Evolutionary conservation across 495 filamentous ascomycete species (phyloP), one percentile per base, ranked within the genome.

Genomic region (Amniculicola lignicola): DNA sequence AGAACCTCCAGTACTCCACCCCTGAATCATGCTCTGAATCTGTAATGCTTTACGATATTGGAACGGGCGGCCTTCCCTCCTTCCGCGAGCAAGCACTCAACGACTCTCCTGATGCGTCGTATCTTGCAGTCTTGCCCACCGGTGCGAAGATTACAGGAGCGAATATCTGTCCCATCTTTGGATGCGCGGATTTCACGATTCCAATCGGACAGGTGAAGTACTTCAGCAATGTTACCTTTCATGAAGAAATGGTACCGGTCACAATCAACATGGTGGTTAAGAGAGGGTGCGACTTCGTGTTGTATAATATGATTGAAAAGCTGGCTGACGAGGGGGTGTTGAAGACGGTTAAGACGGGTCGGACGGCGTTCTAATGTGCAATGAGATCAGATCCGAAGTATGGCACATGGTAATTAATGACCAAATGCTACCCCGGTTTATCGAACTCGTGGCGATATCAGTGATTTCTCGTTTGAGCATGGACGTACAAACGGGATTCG

Each of bases 131-230:
- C n/a, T 64, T 58, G 22, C 67, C 68, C 3, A 28, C 54, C 12
- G 47, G 49, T 2, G 67, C 69, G 1, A 62, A 57, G 3, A 64
- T 73, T 18, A 69, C 40, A 23, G 65, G 62, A 12, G 68, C 68
- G 6, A 65, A 57, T 29, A 60, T 73, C 12, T 71, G 70, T 39
- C 69, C 70, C 19, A 65, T 70, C n/a, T 73, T 66, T 58, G 70
- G 66, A 15, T 64, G 64, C 23, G 64, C 69, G 1, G 72, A 74
- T 46, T 68, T 69, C 62, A 74, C 70, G 3, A 65, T 76, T 12
- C 72, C 71, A 1, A 67, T 75, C 27, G 72, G 72, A 9, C 72
- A 74, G 51, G 70, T 74, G 9, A 57, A 68, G n/a, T 76, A 76
- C 43, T 31, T 38, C 12, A 68, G 62, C 29, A 67, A 70, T 23